Percentiles rank a stretch among this genome's conserved stretches.
Conservation (phyloP, 73 alveolate genomes). For the Symbiodinium natans region DNA sequence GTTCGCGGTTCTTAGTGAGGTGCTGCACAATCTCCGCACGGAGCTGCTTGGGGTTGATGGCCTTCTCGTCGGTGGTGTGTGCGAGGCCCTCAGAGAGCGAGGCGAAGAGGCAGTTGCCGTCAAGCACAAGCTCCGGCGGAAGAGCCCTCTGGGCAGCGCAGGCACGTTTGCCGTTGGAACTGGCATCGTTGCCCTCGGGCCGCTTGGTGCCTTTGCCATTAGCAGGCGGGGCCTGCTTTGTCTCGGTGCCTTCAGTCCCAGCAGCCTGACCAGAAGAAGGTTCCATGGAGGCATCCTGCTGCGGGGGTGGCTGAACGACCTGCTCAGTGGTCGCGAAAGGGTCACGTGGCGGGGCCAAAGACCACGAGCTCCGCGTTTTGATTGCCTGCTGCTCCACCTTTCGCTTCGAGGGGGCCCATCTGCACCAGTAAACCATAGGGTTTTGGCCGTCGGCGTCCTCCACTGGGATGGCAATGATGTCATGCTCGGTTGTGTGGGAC, state of each 20-base stretch:
- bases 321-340: not conserved
- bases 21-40: not conserved
- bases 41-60: not conserved
- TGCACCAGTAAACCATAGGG: not conserved
- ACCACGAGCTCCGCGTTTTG: not conserved
- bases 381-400: not conserved
- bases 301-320: not conserved
- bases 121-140: not conserved
- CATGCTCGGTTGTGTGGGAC: not conserved
- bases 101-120: slow-evolving; percentile 9
- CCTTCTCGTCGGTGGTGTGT: not conserved
- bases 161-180: not conserved
- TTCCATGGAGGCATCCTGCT: no score
- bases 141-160: not conserved
- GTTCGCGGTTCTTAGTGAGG: not conserved
- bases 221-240: not conserved
- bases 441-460: not conserved
- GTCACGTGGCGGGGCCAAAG: not conserved
- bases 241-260: not conserved
- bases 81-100: not conserved
- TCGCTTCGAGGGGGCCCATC: not conserved
- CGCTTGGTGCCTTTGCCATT: not conserved
- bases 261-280: no score
- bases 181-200: not conserved
- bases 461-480: not conserved